phyloP scores from a whole-genome alignment of 176 grass and related monocot species.

The Stipa capillata region DNA sequence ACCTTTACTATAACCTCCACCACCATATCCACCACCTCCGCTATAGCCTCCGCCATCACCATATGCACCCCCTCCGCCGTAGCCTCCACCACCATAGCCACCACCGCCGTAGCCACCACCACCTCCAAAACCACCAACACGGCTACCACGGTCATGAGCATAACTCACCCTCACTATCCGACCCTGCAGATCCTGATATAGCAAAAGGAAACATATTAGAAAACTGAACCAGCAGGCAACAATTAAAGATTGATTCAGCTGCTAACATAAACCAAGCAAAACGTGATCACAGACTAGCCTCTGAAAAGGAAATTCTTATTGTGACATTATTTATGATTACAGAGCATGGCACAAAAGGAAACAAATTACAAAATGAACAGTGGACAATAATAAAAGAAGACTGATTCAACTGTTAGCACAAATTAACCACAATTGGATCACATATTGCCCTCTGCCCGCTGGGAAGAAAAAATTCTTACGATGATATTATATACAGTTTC shows the following conservation, averaged over 20 bases:
- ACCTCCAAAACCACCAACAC: slow-evolving; percentile 18
- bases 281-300: not conserved
- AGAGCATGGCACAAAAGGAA: not conserved
- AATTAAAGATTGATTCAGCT: not conserved
- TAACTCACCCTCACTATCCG: slow-evolving; percentile 50
- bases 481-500: not conserved
- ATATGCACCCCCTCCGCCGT: not conserved
- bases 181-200: slow-evolving; percentile 54
- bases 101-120: not conserved
- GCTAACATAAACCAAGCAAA: not conserved
- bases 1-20: not conserved
- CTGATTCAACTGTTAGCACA: not conserved
- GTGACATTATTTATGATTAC: not conserved
- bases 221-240: not conserved
- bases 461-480: not conserved
- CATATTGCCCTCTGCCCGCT: not conserved
- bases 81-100: slow-evolving; percentile 15
- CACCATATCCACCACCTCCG: not conserved
- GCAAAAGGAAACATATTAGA: not conserved
- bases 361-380: not conserved
- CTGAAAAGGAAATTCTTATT: not conserved
- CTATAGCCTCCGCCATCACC: not conserved
- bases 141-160: slow-evolving; percentile 48
- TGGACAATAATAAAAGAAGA: not conserved
- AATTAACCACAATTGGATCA: not conserved